These are phyloP conservation scores for Diaporthe sp. DNA, from an alignment of 2,329 filamentous ascomycete genomes.

Conservation along the genomic window DNA sequence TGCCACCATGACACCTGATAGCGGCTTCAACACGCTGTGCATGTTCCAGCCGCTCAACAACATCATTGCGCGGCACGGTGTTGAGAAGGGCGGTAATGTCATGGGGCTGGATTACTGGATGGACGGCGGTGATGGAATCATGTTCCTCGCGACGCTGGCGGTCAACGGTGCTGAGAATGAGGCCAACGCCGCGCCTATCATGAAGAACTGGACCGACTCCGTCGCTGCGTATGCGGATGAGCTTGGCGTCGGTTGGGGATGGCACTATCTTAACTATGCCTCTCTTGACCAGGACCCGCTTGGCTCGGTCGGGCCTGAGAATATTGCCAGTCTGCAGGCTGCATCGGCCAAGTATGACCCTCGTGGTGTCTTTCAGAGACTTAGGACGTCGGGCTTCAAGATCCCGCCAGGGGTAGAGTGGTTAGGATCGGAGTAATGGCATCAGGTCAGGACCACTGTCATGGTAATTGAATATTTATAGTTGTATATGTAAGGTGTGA, in stretches of 20 bases:
- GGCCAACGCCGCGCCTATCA: slow-evolving; percentile 50
- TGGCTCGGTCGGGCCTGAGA: slow-evolving; percentile 9
- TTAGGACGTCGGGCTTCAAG: slow-evolving; percentile 24
- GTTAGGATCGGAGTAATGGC: not conserved
- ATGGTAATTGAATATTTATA: not conserved
- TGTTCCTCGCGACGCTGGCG: slow-evolving; percentile 49
- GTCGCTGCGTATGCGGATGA: slow-evolving; percentile 46
- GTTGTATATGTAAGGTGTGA: not conserved
- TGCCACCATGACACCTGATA: slow-evolving; percentile 41
- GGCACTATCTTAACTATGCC: slow-evolving; percentile 31
- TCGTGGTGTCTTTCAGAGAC: slow-evolving; percentile 15
- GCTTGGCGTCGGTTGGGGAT: slow-evolving; percentile 43
- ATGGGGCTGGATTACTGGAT: slow-evolving; percentile 50
- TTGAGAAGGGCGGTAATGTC: slow-evolving; percentile 49
- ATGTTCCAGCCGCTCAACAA: slow-evolving; percentile 51
- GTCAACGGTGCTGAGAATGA: slow-evolving; percentile 50
- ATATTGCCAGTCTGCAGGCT: slow-evolving; percentile 25
- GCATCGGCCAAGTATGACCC: slow-evolving; percentile 27
- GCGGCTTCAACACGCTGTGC: slow-evolving; percentile 47
- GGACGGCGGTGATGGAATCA: slow-evolving; percentile 46
- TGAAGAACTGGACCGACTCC: slow-evolving; percentile 50
- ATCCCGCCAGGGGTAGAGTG: not conserved
- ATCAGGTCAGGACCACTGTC: not conserved
- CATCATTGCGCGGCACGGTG: slow-evolving; percentile 47
- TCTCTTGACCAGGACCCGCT: slow-evolving; percentile 28